These are phyloP conservation scores for Solanum arcanum DNA, from an alignment of 257 asterid species.

Conservation along the genomic window DNA sequence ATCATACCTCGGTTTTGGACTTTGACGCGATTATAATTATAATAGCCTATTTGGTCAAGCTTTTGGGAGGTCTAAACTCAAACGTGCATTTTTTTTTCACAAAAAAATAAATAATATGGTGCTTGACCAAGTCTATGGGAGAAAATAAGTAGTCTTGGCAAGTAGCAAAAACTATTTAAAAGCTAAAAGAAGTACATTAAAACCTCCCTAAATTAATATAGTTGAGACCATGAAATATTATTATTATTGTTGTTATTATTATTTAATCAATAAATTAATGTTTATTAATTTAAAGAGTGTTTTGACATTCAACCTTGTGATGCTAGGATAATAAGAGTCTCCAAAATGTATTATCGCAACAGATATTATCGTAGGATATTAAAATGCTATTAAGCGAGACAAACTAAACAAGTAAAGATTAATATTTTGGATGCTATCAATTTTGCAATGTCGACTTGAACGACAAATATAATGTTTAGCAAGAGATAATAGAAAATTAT, in stretches of 20 bases:
- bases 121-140: not conserved
- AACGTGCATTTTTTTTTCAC: not conserved
- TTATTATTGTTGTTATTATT: no score
- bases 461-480: not conserved
- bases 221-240: no score
- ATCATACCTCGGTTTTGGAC: not conserved
- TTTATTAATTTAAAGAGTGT: no score
- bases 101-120: not conserved
- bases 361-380: no score
- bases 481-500: not conserved
- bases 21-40: not conserved
- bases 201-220: no score
- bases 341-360: no score
- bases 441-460: not conserved
- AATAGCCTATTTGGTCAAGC: no score
- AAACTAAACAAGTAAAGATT: no score
- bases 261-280: no score
- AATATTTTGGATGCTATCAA: not conserved
- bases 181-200: not conserved
- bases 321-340: no score
- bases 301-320: no score
- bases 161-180: not conserved
- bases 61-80: not conserved
- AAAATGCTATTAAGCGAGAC: no score
- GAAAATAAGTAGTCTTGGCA: not conserved